Evolutionary conservation across 352 stramenopile genomes (phyloP).

Genomic region (Pythium angustatum): DNA sequence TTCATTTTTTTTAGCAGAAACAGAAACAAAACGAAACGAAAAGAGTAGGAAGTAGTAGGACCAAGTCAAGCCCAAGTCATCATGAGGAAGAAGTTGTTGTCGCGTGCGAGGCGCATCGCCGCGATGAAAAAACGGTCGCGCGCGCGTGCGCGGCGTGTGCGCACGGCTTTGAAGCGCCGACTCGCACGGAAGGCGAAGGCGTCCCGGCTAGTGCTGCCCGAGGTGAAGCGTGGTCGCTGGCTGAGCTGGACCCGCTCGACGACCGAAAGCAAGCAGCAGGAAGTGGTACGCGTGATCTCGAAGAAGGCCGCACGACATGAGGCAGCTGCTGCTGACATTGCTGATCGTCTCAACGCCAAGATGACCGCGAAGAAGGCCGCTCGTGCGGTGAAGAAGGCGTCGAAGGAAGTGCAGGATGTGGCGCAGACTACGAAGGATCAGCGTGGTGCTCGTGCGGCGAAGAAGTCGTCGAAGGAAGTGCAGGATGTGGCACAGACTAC

Average conservation of each 20-base stretch:
- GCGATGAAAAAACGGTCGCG: slow-evolving; percentile 15
- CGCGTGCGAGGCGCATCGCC: slow-evolving; percentile 4
- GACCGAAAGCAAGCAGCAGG: neutral
- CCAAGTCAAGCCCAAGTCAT: slow-evolving; percentile 15
- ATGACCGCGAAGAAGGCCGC: neutral
- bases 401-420: neutral
- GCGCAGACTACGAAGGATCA: neutral
- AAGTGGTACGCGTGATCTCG: neutral
- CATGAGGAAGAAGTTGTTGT: slow-evolving; percentile 22
- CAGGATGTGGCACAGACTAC: neutral
- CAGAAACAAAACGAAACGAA: slow-evolving; percentile 19
- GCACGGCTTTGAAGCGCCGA: neutral
- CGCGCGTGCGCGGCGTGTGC: neutral
- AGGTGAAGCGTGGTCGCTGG: neutral
- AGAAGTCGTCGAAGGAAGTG: neutral
- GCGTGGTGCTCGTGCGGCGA: neutral
- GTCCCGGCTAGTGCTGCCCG: neutral
- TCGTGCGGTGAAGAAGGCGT: neutral
- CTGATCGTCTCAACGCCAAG: too few species aligned
- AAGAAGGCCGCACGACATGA: neutral
- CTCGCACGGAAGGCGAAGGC: neutral
- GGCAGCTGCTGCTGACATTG: too few species aligned
- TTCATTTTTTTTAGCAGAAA: slow-evolving; percentile 15
- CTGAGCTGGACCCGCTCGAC: too few species aligned
- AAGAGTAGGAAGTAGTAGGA: slow-evolving; percentile 18